These are phyloP conservation scores for Adansonia digitata DNA, from an alignment of 345 rosid species.

Conservation along the genomic window DNA sequence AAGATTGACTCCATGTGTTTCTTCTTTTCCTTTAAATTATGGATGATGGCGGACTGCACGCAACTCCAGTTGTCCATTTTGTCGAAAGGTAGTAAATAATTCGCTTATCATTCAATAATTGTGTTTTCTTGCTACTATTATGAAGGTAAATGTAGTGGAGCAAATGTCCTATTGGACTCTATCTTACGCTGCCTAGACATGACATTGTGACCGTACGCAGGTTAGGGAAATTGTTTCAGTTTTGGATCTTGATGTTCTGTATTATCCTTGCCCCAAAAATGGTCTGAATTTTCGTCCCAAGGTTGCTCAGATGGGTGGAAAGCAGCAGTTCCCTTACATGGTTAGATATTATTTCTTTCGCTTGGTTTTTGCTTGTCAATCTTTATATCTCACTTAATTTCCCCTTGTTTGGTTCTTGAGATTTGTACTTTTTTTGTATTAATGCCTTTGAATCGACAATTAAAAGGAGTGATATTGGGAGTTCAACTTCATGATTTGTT, in stretches of 20 bases:
- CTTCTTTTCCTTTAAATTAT: slow-evolving; percentile 1
- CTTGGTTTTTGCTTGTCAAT: background rate
- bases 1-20: slow-evolving; percentile 18
- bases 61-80: slow-evolving; percentile 81
- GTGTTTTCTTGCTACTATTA: background rate
- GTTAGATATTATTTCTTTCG: slow-evolving; percentile 37
- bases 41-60: slow-evolving; percentile 25
- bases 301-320: slow-evolving; percentile 78
- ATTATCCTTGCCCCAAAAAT: slow-evolving; percentile 84
- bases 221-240: slow-evolving; percentile 88
- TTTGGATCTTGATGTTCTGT: slow-evolving; percentile 88
- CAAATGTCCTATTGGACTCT: background rate
- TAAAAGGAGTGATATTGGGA: background rate
- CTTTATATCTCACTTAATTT: background rate
- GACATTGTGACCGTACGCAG: slow-evolving; percentile 30
- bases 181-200: background rate
- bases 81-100: slow-evolving; percentile 67
- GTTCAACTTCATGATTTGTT: slow-evolving; percentile 10
- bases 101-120: background rate
- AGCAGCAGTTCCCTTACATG: slow-evolving; percentile 91
- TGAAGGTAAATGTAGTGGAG: background rate
- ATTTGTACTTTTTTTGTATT: background rate
- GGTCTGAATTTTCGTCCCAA: slow-evolving; percentile 86
- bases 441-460: background rate
- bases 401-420: background rate